A percentile compares a stretch with the other conserved stretches of the same genome.
Conservation (phyloP, 495 filamentous ascomycete species). For the Podospora fimiseda region DNA sequence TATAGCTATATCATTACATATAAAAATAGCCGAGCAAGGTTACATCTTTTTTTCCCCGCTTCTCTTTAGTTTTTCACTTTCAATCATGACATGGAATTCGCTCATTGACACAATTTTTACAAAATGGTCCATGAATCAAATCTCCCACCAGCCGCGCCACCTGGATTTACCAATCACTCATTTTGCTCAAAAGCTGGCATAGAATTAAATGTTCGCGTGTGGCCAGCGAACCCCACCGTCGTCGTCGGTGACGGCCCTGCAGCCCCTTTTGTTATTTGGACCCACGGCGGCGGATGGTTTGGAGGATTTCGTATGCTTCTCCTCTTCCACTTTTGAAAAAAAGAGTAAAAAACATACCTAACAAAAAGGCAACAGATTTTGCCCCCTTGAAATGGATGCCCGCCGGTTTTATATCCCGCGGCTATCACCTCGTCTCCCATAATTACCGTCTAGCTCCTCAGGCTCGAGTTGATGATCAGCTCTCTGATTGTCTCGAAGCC, state of each 20-base stretch:
- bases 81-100: too few relatives aligned
- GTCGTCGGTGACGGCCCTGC: constrained; percentile 10
- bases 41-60: too few relatives aligned
- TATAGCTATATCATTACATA: too few relatives aligned
- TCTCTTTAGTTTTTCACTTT: too few relatives aligned
- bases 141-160: constrained; percentile 3
- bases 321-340: background rate
- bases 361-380: constrained; percentile 10
- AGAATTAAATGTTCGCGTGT: constrained; percentile 18
- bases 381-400: constrained; percentile 19
- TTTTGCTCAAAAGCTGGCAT: constrained; percentile 14
- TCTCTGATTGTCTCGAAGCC: constrained; percentile 20
- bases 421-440: constrained; percentile 27
- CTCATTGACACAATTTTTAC: too few relatives aligned
- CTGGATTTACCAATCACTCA: constrained; percentile 21
- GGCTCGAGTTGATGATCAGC: constrained; percentile 18
- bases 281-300: constrained; percentile 26
- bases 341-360: background rate
- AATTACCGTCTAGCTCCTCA: constrained; percentile 29
- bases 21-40: too few relatives aligned
- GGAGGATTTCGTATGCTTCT: constrained; percentile 17
- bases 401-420: constrained; percentile 18
- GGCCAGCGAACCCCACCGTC: constrained; percentile 16
- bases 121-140: background rate
- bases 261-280: constrained; percentile 22